These are phyloP conservation scores for Linderniella brevidens DNA, from an alignment of 257 asterid species.

Conservation along the genomic window DNA sequence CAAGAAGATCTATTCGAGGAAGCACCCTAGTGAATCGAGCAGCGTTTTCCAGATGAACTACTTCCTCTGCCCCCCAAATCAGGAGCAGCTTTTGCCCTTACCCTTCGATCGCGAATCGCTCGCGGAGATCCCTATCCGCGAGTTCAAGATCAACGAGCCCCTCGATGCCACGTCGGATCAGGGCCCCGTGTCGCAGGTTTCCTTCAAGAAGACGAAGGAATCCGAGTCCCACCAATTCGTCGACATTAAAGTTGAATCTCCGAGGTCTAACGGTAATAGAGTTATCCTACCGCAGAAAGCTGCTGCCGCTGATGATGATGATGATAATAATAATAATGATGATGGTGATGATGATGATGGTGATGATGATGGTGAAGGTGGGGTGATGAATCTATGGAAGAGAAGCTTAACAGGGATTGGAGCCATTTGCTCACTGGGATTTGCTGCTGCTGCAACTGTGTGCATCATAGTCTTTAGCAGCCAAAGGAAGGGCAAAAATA, in stretches of 20 bases:
- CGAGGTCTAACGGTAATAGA: constrained; percentile 17
- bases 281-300: constrained; percentile 23
- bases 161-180: constrained; percentile 21
- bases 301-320: constrained; percentile 15
- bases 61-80: constrained; percentile 29
- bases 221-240: constrained; percentile 29
- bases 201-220: constrained; percentile 59
- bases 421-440: constrained; percentile 61
- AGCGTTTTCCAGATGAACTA: constrained; percentile 30
- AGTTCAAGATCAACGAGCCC: not conserved
- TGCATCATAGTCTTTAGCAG: constrained; percentile 41
- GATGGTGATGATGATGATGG: constrained; percentile 16
- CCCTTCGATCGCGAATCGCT: too few species aligned
- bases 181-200: constrained; percentile 45
- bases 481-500: constrained; percentile 15
- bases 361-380: constrained; percentile 20
- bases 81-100: not conserved
- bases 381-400: constrained; percentile 26
- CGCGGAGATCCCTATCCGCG: too few species aligned
- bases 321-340: constrained; percentile 22
- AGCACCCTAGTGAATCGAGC: constrained; percentile 6
- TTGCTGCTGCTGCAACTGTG: constrained; percentile 50
- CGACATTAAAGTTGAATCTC: constrained; percentile 71
- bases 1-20: constrained; percentile 35
- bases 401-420: constrained; percentile 57